Conservation (phyloP, 441 rosid species). For the Metrosideros polymorpha region DNA sequence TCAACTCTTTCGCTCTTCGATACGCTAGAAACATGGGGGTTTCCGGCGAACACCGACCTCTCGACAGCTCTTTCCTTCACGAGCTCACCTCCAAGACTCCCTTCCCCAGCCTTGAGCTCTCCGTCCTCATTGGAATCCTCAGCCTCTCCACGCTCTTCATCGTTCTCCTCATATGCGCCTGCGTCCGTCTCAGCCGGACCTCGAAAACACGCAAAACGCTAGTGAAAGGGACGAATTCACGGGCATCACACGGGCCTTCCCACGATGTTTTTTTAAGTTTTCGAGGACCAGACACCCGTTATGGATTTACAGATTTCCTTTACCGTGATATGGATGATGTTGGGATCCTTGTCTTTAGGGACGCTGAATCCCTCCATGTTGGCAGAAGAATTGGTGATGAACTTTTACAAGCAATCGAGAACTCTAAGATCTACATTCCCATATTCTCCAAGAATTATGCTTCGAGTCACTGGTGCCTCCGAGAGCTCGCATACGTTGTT, state of each 20-base stretch:
- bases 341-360: background rate
- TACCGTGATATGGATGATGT: background rate
- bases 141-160: background rate
- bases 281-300: fast-evolving
- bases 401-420: background rate
- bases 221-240: fast-evolving
- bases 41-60: fast-evolving
- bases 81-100: no score
- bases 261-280: background rate
- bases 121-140: background rate
- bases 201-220: background rate
- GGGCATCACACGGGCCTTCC: fast-evolving
- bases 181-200: background rate
- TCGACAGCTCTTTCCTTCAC: background rate
- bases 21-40: background rate
- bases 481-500: background rate
- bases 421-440: background rate
- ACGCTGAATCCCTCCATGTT: background rate
- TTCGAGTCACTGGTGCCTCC: background rate
- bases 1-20: background rate
- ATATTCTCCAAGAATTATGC: background rate
- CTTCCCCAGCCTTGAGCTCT: no score
- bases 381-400: background rate
- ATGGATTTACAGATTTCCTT: background rate
- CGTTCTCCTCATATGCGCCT: background rate